Base-by-base conservation (phyloP, 208 protist species). In the Wallacemonas sp. region DNA sequence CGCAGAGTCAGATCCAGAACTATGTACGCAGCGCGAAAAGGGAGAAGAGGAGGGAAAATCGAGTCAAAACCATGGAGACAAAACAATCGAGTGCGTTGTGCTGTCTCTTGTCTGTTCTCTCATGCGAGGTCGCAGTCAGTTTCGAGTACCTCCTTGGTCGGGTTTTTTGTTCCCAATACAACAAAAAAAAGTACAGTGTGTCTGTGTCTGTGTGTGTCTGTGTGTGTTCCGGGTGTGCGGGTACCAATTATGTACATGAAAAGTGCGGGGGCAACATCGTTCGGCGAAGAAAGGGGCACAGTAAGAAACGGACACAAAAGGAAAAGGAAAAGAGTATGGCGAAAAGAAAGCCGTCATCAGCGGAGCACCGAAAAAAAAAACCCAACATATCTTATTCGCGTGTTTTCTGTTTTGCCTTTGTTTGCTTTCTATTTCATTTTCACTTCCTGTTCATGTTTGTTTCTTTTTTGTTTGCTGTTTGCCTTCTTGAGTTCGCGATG, bases 321-420 rank as follows among this genome's bases (percentile, higher is more conserved):
- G 30, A 14, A 68, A 69, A n/a, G n/a, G n/a, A n/a, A n/a, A n/a
- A n/a, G n/a, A n/a, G n/a, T n/a, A n/a, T n/a, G n/a, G n/a, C n/a
- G n/a, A n/a, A 43, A 39, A 69, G 48, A 30, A 46, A 23, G 44
- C 44, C 49, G 5, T 2, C n/a, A 46, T 14, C 65, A 52, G n/a
- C 17, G 19, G 17, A 14, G 19, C 19, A n/a, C n/a, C n/a, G n/a
- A n/a, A n/a, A n/a, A n/a, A n/a, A n/a, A 17, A 49, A 17, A 49
- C 17, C 6, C 36, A 41, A 6, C 14, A 17, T 41, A 6, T 41
- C 14, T 41, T 41, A 41, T 41, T 41, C 9, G 6, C 9, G 36
- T 41, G 36, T 41, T 41, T 41, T 41, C 14, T 41, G 6, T 41
- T 41, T 41, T 41, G 6, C 9, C 14, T 41, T 6, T 41, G 9